A percentile compares a stretch with the other conserved stretches of the same genome.
These are phyloP conservation scores for Blastocystis sp. DNA, from an alignment of 352 stramenopile genomes.

Conservation along the genomic window DNA sequence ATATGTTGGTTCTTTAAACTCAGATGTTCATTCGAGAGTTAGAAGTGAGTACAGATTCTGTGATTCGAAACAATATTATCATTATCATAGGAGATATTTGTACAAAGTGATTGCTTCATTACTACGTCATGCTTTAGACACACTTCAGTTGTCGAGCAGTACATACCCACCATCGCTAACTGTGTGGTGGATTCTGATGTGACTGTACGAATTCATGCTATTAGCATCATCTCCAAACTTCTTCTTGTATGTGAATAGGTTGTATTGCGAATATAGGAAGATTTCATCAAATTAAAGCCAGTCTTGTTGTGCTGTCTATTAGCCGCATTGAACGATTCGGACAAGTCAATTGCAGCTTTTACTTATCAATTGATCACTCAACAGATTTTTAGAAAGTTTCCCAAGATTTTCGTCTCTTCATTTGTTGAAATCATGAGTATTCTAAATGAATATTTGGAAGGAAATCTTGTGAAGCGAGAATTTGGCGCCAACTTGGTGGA, in stretches of 20 bases:
- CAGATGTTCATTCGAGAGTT: constrained; percentile 55
- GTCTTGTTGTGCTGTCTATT: constrained; percentile 11
- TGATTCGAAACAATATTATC: constrained; percentile 56
- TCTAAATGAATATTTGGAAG: constrained; percentile 33
- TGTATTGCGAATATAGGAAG: background rate
- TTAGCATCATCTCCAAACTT: constrained; percentile 42
- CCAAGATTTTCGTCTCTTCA: constrained; percentile 13
- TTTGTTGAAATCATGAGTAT: constrained; percentile 61
- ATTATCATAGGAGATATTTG: constrained; percentile 55
- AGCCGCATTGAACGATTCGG: background rate
- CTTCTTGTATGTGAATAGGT: background rate
- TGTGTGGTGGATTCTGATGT: constrained; percentile 38
- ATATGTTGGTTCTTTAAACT: background rate
- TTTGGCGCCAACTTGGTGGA: constrained; percentile 17
- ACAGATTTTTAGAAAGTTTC: constrained; percentile 40
- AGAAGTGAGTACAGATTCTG: background rate
- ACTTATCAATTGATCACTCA: constrained; percentile 39
- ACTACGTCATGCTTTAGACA: background rate
- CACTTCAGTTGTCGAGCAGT: constrained; percentile 32
- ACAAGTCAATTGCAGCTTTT: constrained; percentile 19
- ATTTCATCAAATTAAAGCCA: constrained; percentile 52
- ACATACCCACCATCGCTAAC: constrained; percentile 40
- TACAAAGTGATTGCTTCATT: background rate
- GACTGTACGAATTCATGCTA: constrained; percentile 24
- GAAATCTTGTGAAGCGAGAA: constrained; percentile 25